These are phyloP conservation scores for Tylopilus plumbeoviolaceoides DNA, from an alignment of 768 basidiomycete genomes.

Conservation along the genomic window DNA sequence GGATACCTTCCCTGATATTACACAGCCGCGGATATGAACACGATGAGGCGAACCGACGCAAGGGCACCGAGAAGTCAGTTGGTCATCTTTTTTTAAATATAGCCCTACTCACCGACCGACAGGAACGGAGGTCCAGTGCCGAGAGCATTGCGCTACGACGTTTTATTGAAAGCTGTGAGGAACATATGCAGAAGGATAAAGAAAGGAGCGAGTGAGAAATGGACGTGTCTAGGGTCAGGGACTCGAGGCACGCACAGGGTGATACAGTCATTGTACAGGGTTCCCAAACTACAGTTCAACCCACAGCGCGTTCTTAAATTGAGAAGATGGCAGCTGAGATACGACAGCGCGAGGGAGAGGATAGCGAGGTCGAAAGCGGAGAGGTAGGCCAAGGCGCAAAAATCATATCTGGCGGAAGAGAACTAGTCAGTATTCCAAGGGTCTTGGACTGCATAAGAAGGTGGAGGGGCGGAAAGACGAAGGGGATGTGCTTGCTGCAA, in stretches of 20 bases:
- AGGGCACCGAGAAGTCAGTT: constrained; percentile 71
- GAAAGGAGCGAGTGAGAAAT: constrained; percentile 18
- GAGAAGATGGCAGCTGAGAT: constrained; percentile 87
- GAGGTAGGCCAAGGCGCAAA: constrained; percentile 57
- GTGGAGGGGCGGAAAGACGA: too few relatives aligned
- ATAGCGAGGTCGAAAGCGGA: constrained; percentile 61
- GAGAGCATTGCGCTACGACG: too few relatives aligned
- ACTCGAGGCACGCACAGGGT: constrained; percentile 67
- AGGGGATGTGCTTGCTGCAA: constrained; percentile 59
- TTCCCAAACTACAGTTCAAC: too few relatives aligned
- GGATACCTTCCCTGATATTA: too few relatives aligned
- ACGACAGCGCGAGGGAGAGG: constrained; percentile 54
- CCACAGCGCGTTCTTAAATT: constrained; percentile 69
- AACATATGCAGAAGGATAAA: neutral
- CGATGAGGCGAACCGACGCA: constrained; percentile 68
- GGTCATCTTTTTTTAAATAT: neutral
- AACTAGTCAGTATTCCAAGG: constrained; percentile 74
- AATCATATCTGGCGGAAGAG: constrained; percentile 79
- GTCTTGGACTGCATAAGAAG: constrained; percentile 54
- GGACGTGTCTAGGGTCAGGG: constrained; percentile 69
- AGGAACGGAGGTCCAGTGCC: constrained; percentile 88
- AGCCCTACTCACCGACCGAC: neutral
- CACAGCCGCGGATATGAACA: constrained; percentile 41
- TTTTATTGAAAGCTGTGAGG: too few relatives aligned
- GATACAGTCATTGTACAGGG: constrained; percentile 43